phyloP scores from a whole-genome alignment of 768 basidiomycete species.

The Serendipita sp. region DNA sequence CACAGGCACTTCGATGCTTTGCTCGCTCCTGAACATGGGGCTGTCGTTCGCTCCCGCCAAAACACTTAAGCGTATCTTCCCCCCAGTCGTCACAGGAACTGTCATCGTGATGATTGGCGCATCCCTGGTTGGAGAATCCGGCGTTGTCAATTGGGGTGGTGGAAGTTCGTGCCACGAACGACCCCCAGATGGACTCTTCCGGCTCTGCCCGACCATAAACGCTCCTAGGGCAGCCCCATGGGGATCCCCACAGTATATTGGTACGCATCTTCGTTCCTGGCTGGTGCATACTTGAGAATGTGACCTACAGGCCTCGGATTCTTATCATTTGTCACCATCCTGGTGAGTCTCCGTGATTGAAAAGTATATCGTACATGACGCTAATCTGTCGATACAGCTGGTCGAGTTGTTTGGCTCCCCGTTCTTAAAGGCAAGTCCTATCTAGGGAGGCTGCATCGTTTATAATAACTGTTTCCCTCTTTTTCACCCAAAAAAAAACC shows the following conservation, averaged over 20 bases:
- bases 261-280: neutral
- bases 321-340: slow-evolving; percentile 60
- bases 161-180: slow-evolving; percentile 50
- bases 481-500: neutral
- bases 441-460: slow-evolving; percentile 8
- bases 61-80: slow-evolving; percentile 50
- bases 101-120: slow-evolving; percentile 72
- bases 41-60: slow-evolving; percentile 59
- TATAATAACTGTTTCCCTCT: neutral
- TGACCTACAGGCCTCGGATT: slow-evolving; percentile 49
- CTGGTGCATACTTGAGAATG: neutral
- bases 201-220: slow-evolving; percentile 52
- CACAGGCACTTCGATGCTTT: slow-evolving; percentile 58
- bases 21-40: slow-evolving; percentile 66
- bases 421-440: slow-evolving; percentile 53
- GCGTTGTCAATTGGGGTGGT: slow-evolving; percentile 71
- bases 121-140: slow-evolving; percentile 57
- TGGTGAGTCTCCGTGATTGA: slow-evolving; percentile 19
- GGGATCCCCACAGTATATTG: slow-evolving; percentile 74
- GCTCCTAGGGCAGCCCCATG: slow-evolving; percentile 63
- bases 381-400: slow-evolving; percentile 18
- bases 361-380: neutral
- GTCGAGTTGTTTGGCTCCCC: slow-evolving; percentile 75
- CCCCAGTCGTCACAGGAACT: slow-evolving; percentile 67
- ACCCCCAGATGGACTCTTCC: slow-evolving; percentile 51